Base-by-base conservation (phyloP, 768 basidiomycete genomes). In the Hypsizygus marmoreus region DNA sequence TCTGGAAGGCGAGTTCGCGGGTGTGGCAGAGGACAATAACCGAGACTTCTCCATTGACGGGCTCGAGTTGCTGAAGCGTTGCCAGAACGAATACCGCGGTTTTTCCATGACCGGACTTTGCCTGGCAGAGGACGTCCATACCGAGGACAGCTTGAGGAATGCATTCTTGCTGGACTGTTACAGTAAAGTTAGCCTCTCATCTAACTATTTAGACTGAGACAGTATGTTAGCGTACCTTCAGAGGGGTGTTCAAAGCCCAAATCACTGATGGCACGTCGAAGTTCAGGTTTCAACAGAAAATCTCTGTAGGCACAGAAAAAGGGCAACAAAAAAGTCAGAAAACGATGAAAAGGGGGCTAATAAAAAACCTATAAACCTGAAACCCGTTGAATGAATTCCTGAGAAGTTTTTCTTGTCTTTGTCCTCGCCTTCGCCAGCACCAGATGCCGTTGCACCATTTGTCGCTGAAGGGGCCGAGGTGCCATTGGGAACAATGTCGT, bases 181-280 rank as follows among this genome's bases (percentile, higher is more conserved):
- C 20, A 22, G 44, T 43, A 43, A 26, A 20, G 14, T 20, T 13
- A 30, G 23, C 19, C 9, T 19, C n/a, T 13, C 4, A 22, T 26
- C 10, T 14, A 3, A 2, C 13, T 13, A 2, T 12, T 6, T 20
- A 20, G 8, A 29, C 35, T 33, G n/a, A 7, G 34, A 7, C n/a
- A 11, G 7, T 43, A 60, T n/a, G n/a, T n/a, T n/a, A n/a, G n/a
- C 73, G 45, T 57, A 97, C 97, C 97, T 81, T 99, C 97, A 40
- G 95, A 98, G 43, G 97, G 97, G 72, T 99, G 97, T 70, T 99
- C 97, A 62, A 99, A 99, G 67, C 97, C 97, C n/a, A 99, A 76
- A 62, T 99, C 97, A 69, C 91, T 94, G 67, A 99, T 99, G 39
- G 97, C 95, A 48, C 97, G 88, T 59, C 98, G 80, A 50, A 99